Evolutionary conservation across 1,139 yeast genomes (phyloP).

Genomic region (Diutina scorzettiae): DNA sequence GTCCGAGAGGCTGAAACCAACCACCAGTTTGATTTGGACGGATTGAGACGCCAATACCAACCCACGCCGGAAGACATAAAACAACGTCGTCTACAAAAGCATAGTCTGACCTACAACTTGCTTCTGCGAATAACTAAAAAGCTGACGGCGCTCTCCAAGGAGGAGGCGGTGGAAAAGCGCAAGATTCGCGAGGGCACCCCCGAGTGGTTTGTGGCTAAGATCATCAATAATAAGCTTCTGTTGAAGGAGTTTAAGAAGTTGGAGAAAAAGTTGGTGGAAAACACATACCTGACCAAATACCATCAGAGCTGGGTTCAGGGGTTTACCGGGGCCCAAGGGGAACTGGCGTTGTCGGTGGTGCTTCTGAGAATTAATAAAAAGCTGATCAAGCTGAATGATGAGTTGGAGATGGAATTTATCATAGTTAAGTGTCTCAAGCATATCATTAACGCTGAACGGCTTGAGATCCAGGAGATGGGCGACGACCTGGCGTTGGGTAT

Average conservation of each 20-base stretch:
- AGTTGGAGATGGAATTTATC: conserved; percentile 4
- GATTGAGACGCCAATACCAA: conserved; percentile 7
- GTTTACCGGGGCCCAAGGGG: conserved; percentile 31
- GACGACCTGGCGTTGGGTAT: conserved; percentile 3
- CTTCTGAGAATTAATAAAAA: conserved; percentile 18
- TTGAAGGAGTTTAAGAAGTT: conserved; percentile 24
- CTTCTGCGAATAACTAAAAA: conserved; percentile 1
- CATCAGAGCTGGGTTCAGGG: conserved; percentile 19
- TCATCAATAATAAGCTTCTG: conserved; percentile 24
- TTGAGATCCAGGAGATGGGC: conserved; percentile 4
- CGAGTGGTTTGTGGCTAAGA: conserved; percentile 30
- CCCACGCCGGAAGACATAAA: not conserved
- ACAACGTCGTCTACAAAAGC: not conserved
- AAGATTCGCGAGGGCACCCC: conserved; percentile 26
- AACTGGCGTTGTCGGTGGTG: conserved; percentile 31
- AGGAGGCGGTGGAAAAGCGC: conserved; percentile 6
- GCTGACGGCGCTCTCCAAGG: not conserved
- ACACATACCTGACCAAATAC: conserved; percentile 9
- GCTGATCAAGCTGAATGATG: conserved; percentile 5
- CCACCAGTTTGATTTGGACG: conserved; percentile 18
- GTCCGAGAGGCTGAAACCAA: conserved; percentile 31
- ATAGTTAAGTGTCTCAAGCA: conserved; percentile 5
- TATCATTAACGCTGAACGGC: conserved; percentile 2
- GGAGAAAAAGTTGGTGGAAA: conserved; percentile 18
- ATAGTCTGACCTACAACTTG: not conserved